Conservation (phyloP, 768 basidiomycete species). For the Mycena indigotica region DNA sequence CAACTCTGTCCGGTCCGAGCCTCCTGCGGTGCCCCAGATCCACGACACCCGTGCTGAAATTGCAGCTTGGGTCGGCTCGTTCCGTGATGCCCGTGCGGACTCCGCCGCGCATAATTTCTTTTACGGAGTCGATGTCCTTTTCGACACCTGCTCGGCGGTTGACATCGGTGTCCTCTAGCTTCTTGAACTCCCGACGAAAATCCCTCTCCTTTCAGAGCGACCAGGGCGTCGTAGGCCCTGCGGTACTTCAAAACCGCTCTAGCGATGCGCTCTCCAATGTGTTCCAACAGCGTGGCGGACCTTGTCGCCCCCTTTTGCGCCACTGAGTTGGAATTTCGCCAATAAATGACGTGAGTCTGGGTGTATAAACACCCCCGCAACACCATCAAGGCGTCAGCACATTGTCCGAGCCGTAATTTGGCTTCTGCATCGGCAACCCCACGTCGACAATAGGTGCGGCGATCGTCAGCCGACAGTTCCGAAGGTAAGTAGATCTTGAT, state of each 20-base stretch:
- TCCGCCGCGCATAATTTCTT: not conserved
- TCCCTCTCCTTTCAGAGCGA: not conserved
- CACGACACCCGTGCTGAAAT: not conserved
- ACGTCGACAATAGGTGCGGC: not conserved
- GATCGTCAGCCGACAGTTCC: not conserved
- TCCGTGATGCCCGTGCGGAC: not conserved
- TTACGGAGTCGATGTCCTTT: not conserved
- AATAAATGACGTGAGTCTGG: not conserved
- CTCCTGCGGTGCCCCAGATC: not conserved
- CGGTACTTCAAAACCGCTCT: not conserved
- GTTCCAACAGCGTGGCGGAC: not conserved
- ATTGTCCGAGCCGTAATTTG: not conserved
- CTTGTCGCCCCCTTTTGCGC: not conserved
- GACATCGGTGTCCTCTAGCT: not conserved
- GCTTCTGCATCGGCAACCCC: not conserved
- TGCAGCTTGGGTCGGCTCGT: not conserved
- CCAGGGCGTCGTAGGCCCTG: not conserved
- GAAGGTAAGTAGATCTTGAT: constrained; percentile 14
- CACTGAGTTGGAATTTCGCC: not conserved
- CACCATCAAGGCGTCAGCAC: not conserved
- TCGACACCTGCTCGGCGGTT: not conserved
- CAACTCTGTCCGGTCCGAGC: not conserved
- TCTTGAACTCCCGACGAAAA: not conserved
- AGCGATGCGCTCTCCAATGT: not conserved
- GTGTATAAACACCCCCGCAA: not conserved